These are phyloP conservation scores for Venturia pyrina DNA, from an alignment of 2,329 filamentous ascomycete genomes.

Conservation along the genomic window DNA sequence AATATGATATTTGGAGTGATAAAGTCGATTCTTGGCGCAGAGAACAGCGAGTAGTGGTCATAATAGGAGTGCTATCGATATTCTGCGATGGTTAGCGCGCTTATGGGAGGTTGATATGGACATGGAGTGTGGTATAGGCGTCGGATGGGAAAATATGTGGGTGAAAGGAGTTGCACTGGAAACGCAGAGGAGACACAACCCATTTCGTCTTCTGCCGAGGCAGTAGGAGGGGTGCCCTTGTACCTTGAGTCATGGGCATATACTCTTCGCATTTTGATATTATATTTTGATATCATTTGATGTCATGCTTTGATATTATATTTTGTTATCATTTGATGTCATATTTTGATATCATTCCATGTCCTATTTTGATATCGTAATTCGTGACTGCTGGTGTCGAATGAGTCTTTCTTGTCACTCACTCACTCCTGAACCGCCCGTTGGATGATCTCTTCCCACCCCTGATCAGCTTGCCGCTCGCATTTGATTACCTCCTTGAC, in stretches of 20 bases:
- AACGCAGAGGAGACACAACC: neutral
- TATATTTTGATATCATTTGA: too few relatives aligned
- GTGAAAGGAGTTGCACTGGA: neutral
- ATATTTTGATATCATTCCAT: too few relatives aligned
- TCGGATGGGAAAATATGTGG: neutral
- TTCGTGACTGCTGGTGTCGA: neutral
- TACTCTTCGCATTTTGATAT: neutral
- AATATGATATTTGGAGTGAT: constrained; percentile 1
- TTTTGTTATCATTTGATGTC: neutral
- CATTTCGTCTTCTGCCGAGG: neutral
- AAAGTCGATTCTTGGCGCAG: neutral
- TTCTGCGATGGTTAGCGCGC: neutral
- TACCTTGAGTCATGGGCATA: neutral
- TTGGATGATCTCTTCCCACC: constrained; percentile 4
- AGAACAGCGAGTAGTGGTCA: neutral
- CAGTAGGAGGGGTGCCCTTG: neutral
- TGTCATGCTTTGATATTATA: neutral
- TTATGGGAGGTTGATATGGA: neutral
- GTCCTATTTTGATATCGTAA: too few relatives aligned
- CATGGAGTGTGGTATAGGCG: neutral
- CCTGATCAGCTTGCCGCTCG: neutral
- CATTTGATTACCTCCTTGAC: constrained; percentile 6
- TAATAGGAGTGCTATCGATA: neutral
- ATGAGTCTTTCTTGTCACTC: neutral
- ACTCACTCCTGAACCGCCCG: neutral